Percentiles rank a stretch among this genome's conserved stretches.
Conservation (phyloP, 169 alveolate genomes). For the Plasmodium fragile region DNA sequence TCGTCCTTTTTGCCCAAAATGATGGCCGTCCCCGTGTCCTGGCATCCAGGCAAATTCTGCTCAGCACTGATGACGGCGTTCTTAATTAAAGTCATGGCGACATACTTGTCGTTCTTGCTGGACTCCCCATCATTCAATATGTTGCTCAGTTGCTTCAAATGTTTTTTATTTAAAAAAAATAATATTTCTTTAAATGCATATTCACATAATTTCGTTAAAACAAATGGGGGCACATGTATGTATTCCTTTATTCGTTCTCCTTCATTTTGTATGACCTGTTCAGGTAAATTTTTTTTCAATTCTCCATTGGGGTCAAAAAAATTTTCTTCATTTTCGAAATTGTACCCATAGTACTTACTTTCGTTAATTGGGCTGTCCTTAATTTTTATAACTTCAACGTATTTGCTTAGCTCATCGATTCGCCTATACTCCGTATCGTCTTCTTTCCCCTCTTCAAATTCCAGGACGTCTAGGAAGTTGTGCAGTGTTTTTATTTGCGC, state of each 20-base stretch:
- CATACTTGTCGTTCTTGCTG: slow-evolving; percentile 87
- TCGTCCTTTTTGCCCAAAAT: slow-evolving; percentile 89
- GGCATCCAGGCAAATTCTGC: slow-evolving; percentile 90
- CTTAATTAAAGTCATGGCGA: slow-evolving; percentile 87
- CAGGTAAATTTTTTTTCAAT: slow-evolving; percentile 20
- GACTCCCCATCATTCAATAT: slow-evolving; percentile 86
- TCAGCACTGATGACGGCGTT: slow-evolving; percentile 88
- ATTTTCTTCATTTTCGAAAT: slow-evolving; percentile 23
- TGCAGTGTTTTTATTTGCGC: neutral
- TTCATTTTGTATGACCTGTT: slow-evolving; percentile 12
- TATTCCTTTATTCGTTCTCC: slow-evolving; percentile 24
- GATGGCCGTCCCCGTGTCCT: slow-evolving; percentile 93
- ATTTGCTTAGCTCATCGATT: slow-evolving; percentile 60
- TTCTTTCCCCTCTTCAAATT: slow-evolving; percentile 31
- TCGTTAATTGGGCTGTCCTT: neutral
- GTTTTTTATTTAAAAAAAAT: slow-evolving; percentile 83
- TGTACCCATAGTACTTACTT: slow-evolving; percentile 43
- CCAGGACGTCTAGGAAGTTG: slow-evolving; percentile 23
- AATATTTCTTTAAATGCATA: slow-evolving; percentile 83
- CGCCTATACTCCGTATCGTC: slow-evolving; percentile 46
- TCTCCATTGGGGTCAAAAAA: slow-evolving; percentile 57
- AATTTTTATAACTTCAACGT: slow-evolving; percentile 41
- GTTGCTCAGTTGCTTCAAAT: slow-evolving; percentile 80
- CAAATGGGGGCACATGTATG: slow-evolving; percentile 79
- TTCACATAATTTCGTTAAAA: slow-evolving; percentile 78